Conservation (phyloP, 208 protist species). For the Trypanosoma boissoni region DNA sequence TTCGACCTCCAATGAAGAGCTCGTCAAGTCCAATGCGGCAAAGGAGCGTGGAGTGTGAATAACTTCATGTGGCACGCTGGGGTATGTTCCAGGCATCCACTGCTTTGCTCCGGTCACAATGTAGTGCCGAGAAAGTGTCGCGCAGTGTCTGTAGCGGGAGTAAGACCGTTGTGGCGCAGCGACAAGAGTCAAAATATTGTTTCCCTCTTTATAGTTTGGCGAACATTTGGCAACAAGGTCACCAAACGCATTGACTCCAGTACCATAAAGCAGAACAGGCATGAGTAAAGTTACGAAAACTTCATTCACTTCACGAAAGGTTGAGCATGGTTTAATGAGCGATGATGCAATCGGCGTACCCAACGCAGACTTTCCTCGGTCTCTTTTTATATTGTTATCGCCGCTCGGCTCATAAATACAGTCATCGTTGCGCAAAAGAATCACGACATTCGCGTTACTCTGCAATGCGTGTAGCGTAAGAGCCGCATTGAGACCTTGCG, state of each 20-base stretch:
- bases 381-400: neutral
- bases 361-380: neutral
- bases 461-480: conserved; percentile 69
- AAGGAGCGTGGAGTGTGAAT: conserved; percentile 41
- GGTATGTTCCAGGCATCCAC: conserved; percentile 55
- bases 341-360: conserved; percentile 1
- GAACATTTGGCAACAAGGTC: conserved; percentile 46
- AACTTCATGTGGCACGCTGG: conserved; percentile 43
- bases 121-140: conserved; percentile 54
- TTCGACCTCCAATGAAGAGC: conserved; percentile 10
- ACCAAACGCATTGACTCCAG: conserved; percentile 20
- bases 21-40: conserved; percentile 1
- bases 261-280: conserved; percentile 66
- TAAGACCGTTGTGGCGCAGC: conserved; percentile 74
- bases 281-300: conserved; percentile 70
- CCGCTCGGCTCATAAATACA: conserved; percentile 4
- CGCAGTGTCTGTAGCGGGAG: conserved; percentile 39
- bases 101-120: conserved; percentile 37
- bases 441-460: conserved; percentile 50
- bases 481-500: conserved; percentile 72
- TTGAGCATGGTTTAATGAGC: conserved; percentile 46
- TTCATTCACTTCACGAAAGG: conserved; percentile 84
- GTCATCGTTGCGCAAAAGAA: conserved; percentile 85
- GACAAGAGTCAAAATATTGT: conserved; percentile 69
- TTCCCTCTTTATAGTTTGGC: conserved; percentile 25